Conservation (phyloP, 129 eudicot genomes). For the Lactuca sativa region DNA sequence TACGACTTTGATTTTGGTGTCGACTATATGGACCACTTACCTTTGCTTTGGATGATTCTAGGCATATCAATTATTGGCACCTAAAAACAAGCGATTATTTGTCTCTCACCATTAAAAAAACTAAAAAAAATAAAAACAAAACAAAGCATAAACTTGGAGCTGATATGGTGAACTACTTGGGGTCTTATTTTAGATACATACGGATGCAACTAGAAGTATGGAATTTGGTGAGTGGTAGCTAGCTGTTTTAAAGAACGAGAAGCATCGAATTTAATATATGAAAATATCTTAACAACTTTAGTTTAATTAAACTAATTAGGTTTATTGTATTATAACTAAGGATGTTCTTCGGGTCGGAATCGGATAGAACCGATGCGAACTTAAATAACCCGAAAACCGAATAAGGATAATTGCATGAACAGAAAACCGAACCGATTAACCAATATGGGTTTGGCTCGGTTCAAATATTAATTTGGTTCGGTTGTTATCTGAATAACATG, state of each 20-base stretch:
- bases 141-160: neutral
- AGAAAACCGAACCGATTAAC: no score
- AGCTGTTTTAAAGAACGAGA: neutral
- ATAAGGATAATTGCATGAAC: no score
- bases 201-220: slow-evolving; percentile 11
- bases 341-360: no score
- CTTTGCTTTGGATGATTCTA: slow-evolving; percentile 25
- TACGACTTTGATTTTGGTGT: slow-evolving; percentile 27
- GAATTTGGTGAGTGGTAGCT: slow-evolving; percentile 31
- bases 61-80: slow-evolving; percentile 1
- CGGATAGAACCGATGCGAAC: no score
- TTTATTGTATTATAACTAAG: no score
- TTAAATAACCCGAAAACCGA: no score
- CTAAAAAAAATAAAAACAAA: neutral
- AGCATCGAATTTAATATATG: slow-evolving; percentile 9
- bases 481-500: no score
- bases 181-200: neutral
- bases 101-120: neutral
- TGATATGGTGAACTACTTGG: slow-evolving; percentile 24
- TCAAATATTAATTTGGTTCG: no score
- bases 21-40: slow-evolving; percentile 18
- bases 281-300: slow-evolving; percentile 3
- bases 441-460: no score
- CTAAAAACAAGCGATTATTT: neutral
- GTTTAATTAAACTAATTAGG: no score